phyloP scores from a whole-genome alignment of 805 yeast genomes.

The Hanseniaspora thailandica region DNA sequence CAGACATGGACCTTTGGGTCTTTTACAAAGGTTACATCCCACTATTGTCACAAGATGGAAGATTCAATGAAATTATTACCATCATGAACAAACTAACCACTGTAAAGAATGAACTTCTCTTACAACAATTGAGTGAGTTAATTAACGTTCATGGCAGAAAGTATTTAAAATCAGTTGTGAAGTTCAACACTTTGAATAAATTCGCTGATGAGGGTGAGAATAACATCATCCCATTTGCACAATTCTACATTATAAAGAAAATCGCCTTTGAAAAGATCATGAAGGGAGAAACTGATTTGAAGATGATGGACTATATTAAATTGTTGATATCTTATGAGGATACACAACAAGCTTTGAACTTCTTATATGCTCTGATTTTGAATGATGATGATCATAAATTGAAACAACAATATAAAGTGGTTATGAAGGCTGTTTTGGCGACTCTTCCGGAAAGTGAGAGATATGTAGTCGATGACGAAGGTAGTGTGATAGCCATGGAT shows the following conservation, averaged over 20 bases:
- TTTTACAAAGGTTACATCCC: constrained; percentile 7
- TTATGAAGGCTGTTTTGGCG: constrained; percentile 1
- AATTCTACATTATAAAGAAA: constrained; percentile 8
- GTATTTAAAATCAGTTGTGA: not conserved
- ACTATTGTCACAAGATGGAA: constrained; percentile 4
- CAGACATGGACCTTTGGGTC: not conserved
- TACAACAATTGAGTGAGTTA: not conserved
- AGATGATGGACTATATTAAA: constrained; percentile 6
- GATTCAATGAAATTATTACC: not conserved
- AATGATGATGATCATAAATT: not conserved
- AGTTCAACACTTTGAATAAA: not conserved
- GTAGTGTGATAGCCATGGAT: not conserved
- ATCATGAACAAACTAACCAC: not conserved
- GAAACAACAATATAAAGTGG: not conserved
- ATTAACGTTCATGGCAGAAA: not conserved
- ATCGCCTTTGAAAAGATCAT: not conserved
- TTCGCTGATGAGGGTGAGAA: not conserved
- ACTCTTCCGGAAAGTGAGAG: constrained; percentile 3
- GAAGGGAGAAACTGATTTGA: not conserved
- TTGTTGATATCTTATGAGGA: constrained; percentile 11
- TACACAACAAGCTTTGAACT: constrained; percentile 4
- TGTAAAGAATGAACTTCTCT: not conserved
- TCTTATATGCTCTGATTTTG: not conserved
- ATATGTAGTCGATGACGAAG: not conserved
- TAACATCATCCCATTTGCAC: constrained; percentile 5